A percentile compares a stretch with the other conserved stretches of the same genome.
Evolutionary conservation across 192 early-diverging fungal genomes (phyloP).

Genomic region (Entomortierella lignicola): DNA sequence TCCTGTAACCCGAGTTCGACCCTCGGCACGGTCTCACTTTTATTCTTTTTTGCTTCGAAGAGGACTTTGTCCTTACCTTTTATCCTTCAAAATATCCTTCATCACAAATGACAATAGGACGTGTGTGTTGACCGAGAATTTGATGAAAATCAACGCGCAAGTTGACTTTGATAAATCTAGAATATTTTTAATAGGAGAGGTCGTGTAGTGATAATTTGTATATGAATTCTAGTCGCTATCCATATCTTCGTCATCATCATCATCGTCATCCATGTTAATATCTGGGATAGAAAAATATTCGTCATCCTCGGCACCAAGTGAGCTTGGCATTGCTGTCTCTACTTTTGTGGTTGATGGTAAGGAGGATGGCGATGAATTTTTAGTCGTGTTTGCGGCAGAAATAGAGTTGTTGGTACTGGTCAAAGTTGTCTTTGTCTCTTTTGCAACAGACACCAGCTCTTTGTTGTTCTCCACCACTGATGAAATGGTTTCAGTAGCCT

Average conservation of each 20-base stretch:
- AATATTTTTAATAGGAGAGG: too few relatives aligned
- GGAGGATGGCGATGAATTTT: background rate
- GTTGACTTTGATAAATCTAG: too few relatives aligned
- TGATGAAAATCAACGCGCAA: too few relatives aligned
- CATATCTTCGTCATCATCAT: constrained; percentile 48
- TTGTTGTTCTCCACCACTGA: background rate
- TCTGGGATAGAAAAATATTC: constrained; percentile 41
- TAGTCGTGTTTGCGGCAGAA: constrained; percentile 4
- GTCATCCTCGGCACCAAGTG: too few relatives aligned
- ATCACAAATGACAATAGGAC: too few relatives aligned
- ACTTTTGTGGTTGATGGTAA: background rate
- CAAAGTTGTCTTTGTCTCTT: background rate
- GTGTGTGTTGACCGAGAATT: too few relatives aligned
- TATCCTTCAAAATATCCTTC: background rate
- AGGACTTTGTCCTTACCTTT: background rate
- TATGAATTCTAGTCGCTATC: constrained; percentile 39
- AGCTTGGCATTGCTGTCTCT: background rate
- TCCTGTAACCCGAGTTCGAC: constrained; percentile 7
- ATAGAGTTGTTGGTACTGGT: background rate
- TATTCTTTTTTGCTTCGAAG: background rate
- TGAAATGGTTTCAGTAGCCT: background rate
- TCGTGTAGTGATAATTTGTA: too few relatives aligned
- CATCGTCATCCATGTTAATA: constrained; percentile 51
- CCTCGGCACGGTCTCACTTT: constrained; percentile 11
- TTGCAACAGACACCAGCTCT: background rate